Evolutionary conservation across 106 monocot species (phyloP).

Genomic region (Alisma plantagoaquatica): DNA sequence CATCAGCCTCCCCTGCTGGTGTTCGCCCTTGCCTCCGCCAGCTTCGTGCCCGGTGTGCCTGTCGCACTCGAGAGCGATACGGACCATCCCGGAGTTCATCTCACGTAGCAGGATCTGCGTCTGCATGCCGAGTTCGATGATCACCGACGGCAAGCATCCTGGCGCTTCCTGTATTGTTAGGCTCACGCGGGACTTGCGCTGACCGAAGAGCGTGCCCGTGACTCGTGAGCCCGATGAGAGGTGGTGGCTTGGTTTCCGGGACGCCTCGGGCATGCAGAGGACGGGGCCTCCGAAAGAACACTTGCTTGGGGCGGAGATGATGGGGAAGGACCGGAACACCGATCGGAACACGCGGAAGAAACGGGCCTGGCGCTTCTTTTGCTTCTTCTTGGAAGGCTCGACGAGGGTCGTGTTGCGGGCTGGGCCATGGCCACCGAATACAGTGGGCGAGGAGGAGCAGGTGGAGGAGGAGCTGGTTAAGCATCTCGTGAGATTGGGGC

Average conservation of each 20-base stretch:
- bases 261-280: background rate
- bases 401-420: background rate
- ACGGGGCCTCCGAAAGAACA: background rate
- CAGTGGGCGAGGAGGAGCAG: too few species aligned
- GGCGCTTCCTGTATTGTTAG: slow-evolving; percentile 1
- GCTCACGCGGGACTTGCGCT: slow-evolving; percentile 2
- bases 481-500: too few species aligned
- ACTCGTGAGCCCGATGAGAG: background rate
- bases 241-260: background rate
- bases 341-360: background rate
- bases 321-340: background rate
- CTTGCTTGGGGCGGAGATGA: background rate
- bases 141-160: slow-evolving; percentile 33
- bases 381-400: background rate
- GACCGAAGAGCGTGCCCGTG: slow-evolving; percentile 13
- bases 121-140: slow-evolving; percentile 56
- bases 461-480: too few species aligned
- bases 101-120: slow-evolving; percentile 54
- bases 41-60: slow-evolving; percentile 13
- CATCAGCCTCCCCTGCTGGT: slow-evolving; percentile 10
- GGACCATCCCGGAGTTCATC: slow-evolving; percentile 54
- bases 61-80: slow-evolving; percentile 70
- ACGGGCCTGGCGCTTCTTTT: background rate
- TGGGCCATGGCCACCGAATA: too few species aligned
- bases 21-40: too few species aligned